Conservation (phyloP, 2,329 filamentous ascomycete genomes). For the Fusarium acutatum region DNA sequence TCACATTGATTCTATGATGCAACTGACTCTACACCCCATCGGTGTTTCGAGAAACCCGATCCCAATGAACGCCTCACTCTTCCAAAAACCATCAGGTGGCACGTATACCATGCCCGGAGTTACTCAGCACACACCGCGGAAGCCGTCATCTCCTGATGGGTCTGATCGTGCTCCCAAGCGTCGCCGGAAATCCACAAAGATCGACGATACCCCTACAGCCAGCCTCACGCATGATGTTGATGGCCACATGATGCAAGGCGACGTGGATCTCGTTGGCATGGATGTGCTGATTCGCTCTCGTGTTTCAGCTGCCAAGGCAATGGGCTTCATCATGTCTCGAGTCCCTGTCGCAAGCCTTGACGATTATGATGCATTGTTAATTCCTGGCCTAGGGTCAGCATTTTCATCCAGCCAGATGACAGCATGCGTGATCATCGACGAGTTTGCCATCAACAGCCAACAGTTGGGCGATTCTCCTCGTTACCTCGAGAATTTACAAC, state of each 20-base stretch:
- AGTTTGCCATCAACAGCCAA: slow-evolving; percentile 75
- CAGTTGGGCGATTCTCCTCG: slow-evolving; percentile 53
- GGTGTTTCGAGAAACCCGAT: slow-evolving; percentile 91
- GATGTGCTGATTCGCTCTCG: slow-evolving; percentile 90
- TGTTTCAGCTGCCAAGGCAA: slow-evolving; percentile 84
- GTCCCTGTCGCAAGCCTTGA: slow-evolving; percentile 72
- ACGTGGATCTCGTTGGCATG: slow-evolving; percentile 91
- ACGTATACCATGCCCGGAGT: slow-evolving; percentile 71
- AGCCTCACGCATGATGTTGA: slow-evolving; percentile 93
- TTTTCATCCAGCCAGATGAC: slow-evolving; percentile 89
- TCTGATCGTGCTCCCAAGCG: slow-evolving; percentile 75
- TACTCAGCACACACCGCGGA: slow-evolving; percentile 53
- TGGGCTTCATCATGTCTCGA: slow-evolving; percentile 83
- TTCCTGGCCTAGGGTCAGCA: slow-evolving; percentile 74
- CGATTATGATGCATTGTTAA: slow-evolving; percentile 70
- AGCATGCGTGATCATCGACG: slow-evolving; percentile 84
- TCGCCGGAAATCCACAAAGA: slow-evolving; percentile 84
- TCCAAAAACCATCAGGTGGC: slow-evolving; percentile 92
- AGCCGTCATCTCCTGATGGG: slow-evolving; percentile 61
- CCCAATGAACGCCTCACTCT: slow-evolving; percentile 87
- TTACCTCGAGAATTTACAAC: slow-evolving; percentile 72
- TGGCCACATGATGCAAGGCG: slow-evolving; percentile 96
- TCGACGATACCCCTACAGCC: slow-evolving; percentile 70
- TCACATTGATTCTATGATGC: slow-evolving; percentile 83
- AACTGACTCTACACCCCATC: slow-evolving; percentile 87